Evolutionary conservation across 2,329 filamentous ascomycete genomes (phyloP).

Genomic region (Colletotrichum sp.): DNA sequence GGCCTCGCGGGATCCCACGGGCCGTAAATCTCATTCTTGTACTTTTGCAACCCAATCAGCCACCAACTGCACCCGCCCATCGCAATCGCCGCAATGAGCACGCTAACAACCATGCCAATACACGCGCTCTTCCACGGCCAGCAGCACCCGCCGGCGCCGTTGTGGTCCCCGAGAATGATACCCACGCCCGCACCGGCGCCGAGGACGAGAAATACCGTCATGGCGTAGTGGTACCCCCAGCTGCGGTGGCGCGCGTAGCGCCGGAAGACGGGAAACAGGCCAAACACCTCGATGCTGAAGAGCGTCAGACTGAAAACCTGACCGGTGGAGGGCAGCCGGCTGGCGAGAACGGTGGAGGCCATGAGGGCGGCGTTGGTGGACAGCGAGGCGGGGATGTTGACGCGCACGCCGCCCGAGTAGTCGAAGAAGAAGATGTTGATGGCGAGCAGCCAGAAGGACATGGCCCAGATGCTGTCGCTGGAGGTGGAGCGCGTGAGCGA

Average conservation of each 20-base stretch:
- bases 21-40: slow-evolving; percentile 98
- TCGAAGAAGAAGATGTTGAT: slow-evolving; percentile 99
- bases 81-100: slow-evolving; percentile 74
- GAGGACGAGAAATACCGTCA: slow-evolving; percentile 79
- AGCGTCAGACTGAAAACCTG: slow-evolving; percentile 95
- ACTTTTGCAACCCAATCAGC: slow-evolving; percentile 95
- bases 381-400: slow-evolving; percentile 73
- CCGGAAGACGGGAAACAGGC: slow-evolving; percentile 96
- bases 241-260: slow-evolving; percentile 82
- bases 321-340: slow-evolving; percentile 84
- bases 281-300: slow-evolving; percentile 97
- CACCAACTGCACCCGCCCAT: slow-evolving; percentile 98
- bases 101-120: slow-evolving; percentile 77
- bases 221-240: slow-evolving; percentile 78
- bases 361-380: slow-evolving; percentile 97
- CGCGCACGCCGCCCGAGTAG: slow-evolving; percentile 60
- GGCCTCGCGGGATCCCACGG: slow-evolving; percentile 97
- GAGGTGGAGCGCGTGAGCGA: slow-evolving; percentile 94
- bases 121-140: slow-evolving; percentile 63
- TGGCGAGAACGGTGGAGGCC: slow-evolving; percentile 93
- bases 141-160: slow-evolving; percentile 34
- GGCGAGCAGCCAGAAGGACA: slow-evolving; percentile 89
- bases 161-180: slow-evolving; percentile 54
- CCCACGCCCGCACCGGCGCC: slow-evolving; percentile 82
- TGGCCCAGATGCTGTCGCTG: slow-evolving; percentile 95